Base-by-base conservation (phyloP, 78 protist species). In the Dictyostelium citrinum region DNA sequence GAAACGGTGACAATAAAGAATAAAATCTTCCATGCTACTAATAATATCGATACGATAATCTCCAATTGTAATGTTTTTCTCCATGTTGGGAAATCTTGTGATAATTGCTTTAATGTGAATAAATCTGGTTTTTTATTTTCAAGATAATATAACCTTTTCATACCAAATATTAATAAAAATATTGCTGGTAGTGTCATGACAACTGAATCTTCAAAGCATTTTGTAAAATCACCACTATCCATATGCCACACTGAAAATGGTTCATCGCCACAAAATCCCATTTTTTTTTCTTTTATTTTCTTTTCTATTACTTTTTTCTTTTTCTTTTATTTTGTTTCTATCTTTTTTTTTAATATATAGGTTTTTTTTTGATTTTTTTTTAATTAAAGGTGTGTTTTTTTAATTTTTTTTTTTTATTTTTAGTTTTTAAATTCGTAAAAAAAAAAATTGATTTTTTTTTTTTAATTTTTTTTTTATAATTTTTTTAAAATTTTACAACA, bases 151-250 rank as follows among this genome's bases (percentile, higher is more conserved):
- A 76, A 60, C 37, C 72, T 71, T n/a, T 61, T 78, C 33, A 60
- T 17, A 9, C 93, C 93, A 67, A 88, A 88, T n/a, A 88, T 7
- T 4, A 78, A 20, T 45, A 88, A 20, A 33, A 61, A 88, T 12
- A 68, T 10, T 22, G 86, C 85, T 41, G 93, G 93, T 68, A 88
- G 22, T 0, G 83, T 70, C 93, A 88, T 88, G 5, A 88, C 39
- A 8, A 88, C 85, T 46, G 85, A 43, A 33, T 88, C 93, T 49
- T 88, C 93, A 78, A 88, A 88, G 35, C 93, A 88, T 41, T 14
- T 76, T 33, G 41, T 49, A 37, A 88, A 88, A 35, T 88, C 93
- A 7, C 93, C 93, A 16, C 10, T 22, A 33, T 72, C 46, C 10
- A 27, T 51, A 35, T 85, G 49, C 93, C 93, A 88, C 20, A 88